A percentile compares a stretch with the other conserved stretches of the same genome.
Evolutionary conservation across 257 asterid species (phyloP).

Genomic region (Scutellaria minor): DNA sequence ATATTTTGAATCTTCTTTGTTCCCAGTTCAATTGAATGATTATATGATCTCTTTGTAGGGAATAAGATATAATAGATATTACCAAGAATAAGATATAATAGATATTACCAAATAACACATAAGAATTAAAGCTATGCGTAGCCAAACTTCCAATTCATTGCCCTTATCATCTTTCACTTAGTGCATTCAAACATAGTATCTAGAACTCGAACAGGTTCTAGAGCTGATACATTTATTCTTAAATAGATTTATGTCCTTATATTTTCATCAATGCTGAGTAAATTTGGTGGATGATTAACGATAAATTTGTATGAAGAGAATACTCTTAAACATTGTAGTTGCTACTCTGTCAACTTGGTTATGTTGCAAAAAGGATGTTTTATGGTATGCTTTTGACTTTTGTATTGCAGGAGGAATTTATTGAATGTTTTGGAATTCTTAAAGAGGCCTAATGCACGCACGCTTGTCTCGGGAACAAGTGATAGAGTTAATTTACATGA

Average conservation of each 20-base stretch:
- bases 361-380: constrained; percentile 20
- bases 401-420: constrained; percentile 78
- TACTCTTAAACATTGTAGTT: neutral
- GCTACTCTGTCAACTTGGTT: constrained; percentile 1
- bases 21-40: constrained; percentile 8
- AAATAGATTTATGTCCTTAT: neutral
- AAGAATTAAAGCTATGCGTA: neutral
- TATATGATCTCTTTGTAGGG: constrained; percentile 3
- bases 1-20: neutral
- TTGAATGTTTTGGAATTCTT: constrained; percentile 83
- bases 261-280: neutral
- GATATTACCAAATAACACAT: neutral
- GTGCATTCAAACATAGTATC: neutral
- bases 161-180: neutral
- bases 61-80: too few species aligned
- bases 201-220: neutral
- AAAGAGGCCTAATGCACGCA: constrained; percentile 82
- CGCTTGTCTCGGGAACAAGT: constrained; percentile 91
- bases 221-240: neutral
- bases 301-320: neutral
- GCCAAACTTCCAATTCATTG: neutral
- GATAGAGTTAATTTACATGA: constrained; percentile 81
- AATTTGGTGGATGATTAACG: neutral
- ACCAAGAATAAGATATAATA: constrained; percentile 2
- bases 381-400: constrained; percentile 10